These are phyloP conservation scores for Drechslerella stenobrocha DNA, from an alignment of 2,329 filamentous ascomycete species.

Conservation along the genomic window DNA sequence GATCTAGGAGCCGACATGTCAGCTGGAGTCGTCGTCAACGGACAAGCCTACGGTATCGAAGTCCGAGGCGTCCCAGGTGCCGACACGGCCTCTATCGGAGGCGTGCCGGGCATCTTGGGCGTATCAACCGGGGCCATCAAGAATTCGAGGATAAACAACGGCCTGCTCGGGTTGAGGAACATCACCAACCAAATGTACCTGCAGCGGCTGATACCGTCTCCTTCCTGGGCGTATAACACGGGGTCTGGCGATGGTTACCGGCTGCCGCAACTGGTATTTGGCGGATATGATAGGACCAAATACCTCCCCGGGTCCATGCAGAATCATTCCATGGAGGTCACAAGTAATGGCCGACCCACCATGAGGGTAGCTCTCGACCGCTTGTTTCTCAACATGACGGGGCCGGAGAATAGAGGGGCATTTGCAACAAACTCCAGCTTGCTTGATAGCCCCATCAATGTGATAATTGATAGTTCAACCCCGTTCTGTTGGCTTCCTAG, in stretches of 20 bases:
- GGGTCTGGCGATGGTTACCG: conserved; percentile 25
- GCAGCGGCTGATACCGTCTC: conserved; percentile 36
- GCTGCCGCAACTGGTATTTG: conserved; percentile 35
- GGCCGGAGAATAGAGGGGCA: conserved; percentile 19
- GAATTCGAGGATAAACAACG: conserved; percentile 37
- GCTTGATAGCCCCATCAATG: conserved; percentile 15
- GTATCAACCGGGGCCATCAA: conserved; percentile 32
- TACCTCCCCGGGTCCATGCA: conserved; percentile 27
- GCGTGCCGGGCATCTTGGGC: conserved; percentile 21
- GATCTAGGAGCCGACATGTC: conserved; percentile 37
- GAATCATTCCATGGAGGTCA: conserved; percentile 23
- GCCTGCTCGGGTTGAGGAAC: conserved; percentile 36
- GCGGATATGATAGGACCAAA: conserved; percentile 39
- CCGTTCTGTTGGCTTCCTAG: conserved; percentile 38
- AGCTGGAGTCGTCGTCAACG: conserved; percentile 30
- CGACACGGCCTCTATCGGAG: conserved; percentile 35
- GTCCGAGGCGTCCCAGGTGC: conserved; percentile 22
- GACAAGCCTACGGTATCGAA: conserved; percentile 38
- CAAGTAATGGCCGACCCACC: conserved; percentile 16
- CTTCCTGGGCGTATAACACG: conserved; percentile 39
- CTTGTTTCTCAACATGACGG: conserved; percentile 37
- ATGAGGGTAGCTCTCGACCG: conserved; percentile 28
- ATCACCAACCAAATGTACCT: conserved; percentile 36
- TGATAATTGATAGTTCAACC: conserved; percentile 37
- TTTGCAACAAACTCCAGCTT: conserved; percentile 38